phyloP scores from a whole-genome alignment of 192 early-diverging fungal genomes.

The Rhizophagus sp. region DNA sequence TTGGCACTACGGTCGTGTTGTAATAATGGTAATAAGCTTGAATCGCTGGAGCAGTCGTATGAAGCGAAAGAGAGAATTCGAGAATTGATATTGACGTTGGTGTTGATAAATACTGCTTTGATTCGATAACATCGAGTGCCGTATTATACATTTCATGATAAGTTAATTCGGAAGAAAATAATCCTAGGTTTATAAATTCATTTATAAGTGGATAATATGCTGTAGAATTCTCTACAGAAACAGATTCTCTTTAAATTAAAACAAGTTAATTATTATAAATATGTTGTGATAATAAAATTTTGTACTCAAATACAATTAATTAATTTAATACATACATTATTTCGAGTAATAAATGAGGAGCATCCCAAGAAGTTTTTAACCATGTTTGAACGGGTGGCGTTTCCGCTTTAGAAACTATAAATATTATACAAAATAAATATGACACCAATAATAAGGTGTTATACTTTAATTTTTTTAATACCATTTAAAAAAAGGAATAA shows the following conservation, averaged over 20 bases:
- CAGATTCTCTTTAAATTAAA: slow-evolving; percentile 55
- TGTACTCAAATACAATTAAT: neutral
- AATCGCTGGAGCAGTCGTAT: slow-evolving; percentile 74
- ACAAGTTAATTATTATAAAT: neutral
- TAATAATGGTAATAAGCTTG: slow-evolving; percentile 85
- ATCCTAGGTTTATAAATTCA: slow-evolving; percentile 46
- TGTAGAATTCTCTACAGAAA: slow-evolving; percentile 63
- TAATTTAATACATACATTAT: slow-evolving; percentile 54
- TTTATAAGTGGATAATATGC: slow-evolving; percentile 65
- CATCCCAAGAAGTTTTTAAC: slow-evolving; percentile 59
- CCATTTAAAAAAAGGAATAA: neutral
- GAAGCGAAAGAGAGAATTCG: slow-evolving; percentile 69
- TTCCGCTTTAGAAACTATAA: slow-evolving; percentile 9
- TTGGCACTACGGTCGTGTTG: slow-evolving; percentile 63
- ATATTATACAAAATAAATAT: neutral
- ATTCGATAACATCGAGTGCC: slow-evolving; percentile 51
- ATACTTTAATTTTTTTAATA: neutral
- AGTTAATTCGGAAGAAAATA: slow-evolving; percentile 33
- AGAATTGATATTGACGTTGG: slow-evolving; percentile 59
- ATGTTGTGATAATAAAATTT: neutral
- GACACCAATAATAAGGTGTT: neutral
- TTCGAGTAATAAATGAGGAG: slow-evolving; percentile 74
- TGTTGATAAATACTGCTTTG: slow-evolving; percentile 40
- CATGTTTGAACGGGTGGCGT: slow-evolving; percentile 53
- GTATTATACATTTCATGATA: slow-evolving; percentile 52